Conservation (phyloP, 1,284 basidiomycete genomes). For the Ustilago hordei region DNA sequence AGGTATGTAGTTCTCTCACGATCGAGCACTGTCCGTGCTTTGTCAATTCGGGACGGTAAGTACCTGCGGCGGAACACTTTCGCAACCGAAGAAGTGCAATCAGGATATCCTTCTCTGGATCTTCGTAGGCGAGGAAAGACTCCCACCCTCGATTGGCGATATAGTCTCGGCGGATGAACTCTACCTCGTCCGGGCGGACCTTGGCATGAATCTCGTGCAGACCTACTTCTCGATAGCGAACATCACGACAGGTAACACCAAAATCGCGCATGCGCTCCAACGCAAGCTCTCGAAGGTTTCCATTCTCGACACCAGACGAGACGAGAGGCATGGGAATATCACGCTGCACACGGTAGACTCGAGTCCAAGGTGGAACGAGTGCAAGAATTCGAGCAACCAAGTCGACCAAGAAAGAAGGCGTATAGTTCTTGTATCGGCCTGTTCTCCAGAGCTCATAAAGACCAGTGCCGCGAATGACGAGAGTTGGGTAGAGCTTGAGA, state of each 20-base stretch:
- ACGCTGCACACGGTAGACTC: constrained; percentile 87
- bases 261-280: constrained; percentile 99
- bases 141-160: constrained; percentile 96
- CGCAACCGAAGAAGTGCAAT: constrained; percentile 91
- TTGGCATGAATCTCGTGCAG: constrained; percentile 99
- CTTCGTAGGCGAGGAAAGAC: constrained; percentile 98
- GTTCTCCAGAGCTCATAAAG: constrained; percentile 97
- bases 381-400: constrained; percentile 96
- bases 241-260: constrained; percentile 95
- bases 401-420: constrained; percentile 96
- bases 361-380: constrained; percentile 97
- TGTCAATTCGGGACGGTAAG: constrained; percentile 92
- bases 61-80: constrained; percentile 95
- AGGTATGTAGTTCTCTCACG: constrained; percentile 97
- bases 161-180: constrained; percentile 96
- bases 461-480: constrained; percentile 97
- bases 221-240: constrained; percentile 97
- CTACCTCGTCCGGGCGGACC: constrained; percentile 93
- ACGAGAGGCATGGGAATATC: constrained; percentile 67
- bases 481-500: constrained; percentile 96
- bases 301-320: constrained; percentile 97
- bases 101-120: constrained; percentile 95
- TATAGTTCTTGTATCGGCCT: constrained; percentile 98
- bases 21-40: constrained; percentile 85
- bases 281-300: constrained; percentile 94